A percentile compares a stretch with the other conserved stretches of the same genome.
Evolutionary conservation across 352 stramenopile species (phyloP).

Genomic region (Plasmopara viticola): DNA sequence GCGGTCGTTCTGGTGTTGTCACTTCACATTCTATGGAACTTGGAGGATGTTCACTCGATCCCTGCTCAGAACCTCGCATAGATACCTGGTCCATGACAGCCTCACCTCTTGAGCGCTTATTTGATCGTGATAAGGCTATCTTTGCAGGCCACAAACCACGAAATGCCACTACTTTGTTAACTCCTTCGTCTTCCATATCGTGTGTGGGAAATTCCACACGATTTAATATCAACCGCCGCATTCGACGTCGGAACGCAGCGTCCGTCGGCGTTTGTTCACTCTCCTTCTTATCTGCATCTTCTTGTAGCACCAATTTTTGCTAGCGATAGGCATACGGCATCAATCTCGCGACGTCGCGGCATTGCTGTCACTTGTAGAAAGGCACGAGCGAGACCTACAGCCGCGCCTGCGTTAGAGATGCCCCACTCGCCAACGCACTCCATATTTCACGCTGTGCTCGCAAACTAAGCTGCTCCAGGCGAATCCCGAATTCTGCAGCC

Average conservation of each 20-base stretch:
- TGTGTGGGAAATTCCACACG: slow-evolving; percentile 17
- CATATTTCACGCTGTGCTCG: slow-evolving; percentile 50
- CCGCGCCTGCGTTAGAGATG: slow-evolving; percentile 6
- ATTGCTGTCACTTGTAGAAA: slow-evolving; percentile 19
- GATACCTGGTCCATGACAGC: not conserved
- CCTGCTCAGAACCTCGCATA: slow-evolving; percentile 1
- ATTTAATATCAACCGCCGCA: slow-evolving; percentile 22
- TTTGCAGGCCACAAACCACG: slow-evolving; percentile 1
- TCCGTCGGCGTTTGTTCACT: slow-evolving; percentile 2
- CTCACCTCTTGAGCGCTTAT: slow-evolving; percentile 15
- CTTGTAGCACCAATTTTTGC: slow-evolving; percentile 19
- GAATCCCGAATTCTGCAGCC: slow-evolving; percentile 21
- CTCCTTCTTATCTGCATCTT: slow-evolving; percentile 6
- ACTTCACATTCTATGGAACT: not conserved
- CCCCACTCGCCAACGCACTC: slow-evolving; percentile 40
- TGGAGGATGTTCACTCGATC: slow-evolving; percentile 4
- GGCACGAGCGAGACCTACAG: slow-evolving; percentile 14
- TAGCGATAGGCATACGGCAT: slow-evolving; percentile 26
- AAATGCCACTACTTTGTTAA: not conserved
- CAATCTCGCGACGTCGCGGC: slow-evolving; percentile 8
- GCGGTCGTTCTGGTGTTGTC: slow-evolving; percentile 12
- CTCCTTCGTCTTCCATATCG: slow-evolving; percentile 10
- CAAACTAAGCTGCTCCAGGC: slow-evolving; percentile 37
- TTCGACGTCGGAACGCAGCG: slow-evolving; percentile 25
- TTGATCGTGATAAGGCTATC: not conserved